Percentiles rank a stretch among this genome's conserved stretches.
These are phyloP conservation scores for Pseudogymnoascus sp. DNA, from an alignment of 2,329 filamentous ascomycete genomes.

Conservation along the genomic window DNA sequence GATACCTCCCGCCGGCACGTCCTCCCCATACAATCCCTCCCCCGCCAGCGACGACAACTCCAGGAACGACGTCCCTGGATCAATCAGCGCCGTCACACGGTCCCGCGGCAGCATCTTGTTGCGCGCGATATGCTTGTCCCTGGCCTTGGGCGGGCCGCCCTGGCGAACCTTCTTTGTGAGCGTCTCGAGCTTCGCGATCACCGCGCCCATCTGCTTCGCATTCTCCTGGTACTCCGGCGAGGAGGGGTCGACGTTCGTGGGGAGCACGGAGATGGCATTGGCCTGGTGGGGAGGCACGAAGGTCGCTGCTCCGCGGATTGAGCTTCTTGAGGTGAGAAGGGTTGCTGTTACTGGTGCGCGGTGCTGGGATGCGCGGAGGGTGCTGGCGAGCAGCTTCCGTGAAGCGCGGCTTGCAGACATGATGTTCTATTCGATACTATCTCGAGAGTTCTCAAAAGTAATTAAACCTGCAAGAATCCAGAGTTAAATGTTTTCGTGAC, in stretches of 20 bases:
- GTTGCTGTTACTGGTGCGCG: constrained; percentile 21
- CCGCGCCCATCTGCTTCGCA: constrained; percentile 65
- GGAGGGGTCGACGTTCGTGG: constrained; percentile 66
- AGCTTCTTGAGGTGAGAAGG: constrained; percentile 11
- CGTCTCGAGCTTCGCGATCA: constrained; percentile 60
- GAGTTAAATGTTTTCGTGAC: constrained; percentile 4
- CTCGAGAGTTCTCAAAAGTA: not conserved
- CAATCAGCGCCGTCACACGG: constrained; percentile 77
- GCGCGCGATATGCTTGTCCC: constrained; percentile 77
- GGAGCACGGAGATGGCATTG: constrained; percentile 72
- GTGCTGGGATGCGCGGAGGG: constrained; percentile 31
- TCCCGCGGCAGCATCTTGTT: constrained; percentile 95
- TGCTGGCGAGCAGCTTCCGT: constrained; percentile 40
- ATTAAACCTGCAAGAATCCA: constrained; percentile 1
- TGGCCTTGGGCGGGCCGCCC: constrained; percentile 74
- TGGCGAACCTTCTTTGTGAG: constrained; percentile 66
- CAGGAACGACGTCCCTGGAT: constrained; percentile 83
- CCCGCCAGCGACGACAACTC: constrained; percentile 92
- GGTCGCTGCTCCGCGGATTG: constrained; percentile 49
- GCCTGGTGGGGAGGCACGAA: constrained; percentile 80
- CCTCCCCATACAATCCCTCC: constrained; percentile 79
- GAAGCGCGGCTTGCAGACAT: constrained; percentile 46
- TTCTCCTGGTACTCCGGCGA: constrained; percentile 80
- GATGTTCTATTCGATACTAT: constrained; percentile 15
- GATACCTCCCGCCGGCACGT: constrained; percentile 83